Base-by-base conservation (phyloP, 2,329 filamentous ascomycete species). In the Didymella lethalis region DNA sequence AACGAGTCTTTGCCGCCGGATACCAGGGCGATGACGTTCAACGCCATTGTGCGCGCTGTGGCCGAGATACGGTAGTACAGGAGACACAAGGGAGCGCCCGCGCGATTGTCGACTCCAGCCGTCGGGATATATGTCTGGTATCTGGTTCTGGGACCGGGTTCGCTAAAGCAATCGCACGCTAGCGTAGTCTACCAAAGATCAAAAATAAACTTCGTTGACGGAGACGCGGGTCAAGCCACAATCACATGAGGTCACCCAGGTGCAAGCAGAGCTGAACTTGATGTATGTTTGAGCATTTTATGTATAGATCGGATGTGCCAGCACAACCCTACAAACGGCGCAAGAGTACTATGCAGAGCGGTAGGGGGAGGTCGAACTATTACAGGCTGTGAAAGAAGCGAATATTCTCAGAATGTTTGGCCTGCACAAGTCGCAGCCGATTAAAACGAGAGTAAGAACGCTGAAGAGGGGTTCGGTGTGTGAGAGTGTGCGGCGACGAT, bases 1-100 rank as follows among this genome's bases (percentile, higher is more conserved):
- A 99, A 90, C 65, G 94, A 97, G 81, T 99, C 95, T 80, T 99
- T 99, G 65, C 95, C 95, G 60, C 95, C 95, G 20, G 95, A 99
- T 64, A 99, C 89, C 62, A 99, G 83, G 48, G 92, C 94, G 68
- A 99, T 93, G 64, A 97, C 93, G 79, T 76, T 65, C 49, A 71
- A 48, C 46, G 50, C 47, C 56, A 59, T 59, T 28, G 61, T 38
- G 14, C 8, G 18, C 5, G 10, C 29, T 25, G 38, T 41, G 38
- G 25, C 18, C 4, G 38, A 25, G 38, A 41, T 40, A 18, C 18
- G n/a, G 25, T 41, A 14, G 12, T 6, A 25, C 38, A 16, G 11
- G 4, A 41, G 2, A 41, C 38, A 14, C 11, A 20, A 41, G 31
- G 38, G 34, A 41, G 20, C 26, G 44, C 44, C 16, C 18, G 36